phyloP scores from a whole-genome alignment of 768 basidiomycete genomes.

The Rhodocollybia butyracea region DNA sequence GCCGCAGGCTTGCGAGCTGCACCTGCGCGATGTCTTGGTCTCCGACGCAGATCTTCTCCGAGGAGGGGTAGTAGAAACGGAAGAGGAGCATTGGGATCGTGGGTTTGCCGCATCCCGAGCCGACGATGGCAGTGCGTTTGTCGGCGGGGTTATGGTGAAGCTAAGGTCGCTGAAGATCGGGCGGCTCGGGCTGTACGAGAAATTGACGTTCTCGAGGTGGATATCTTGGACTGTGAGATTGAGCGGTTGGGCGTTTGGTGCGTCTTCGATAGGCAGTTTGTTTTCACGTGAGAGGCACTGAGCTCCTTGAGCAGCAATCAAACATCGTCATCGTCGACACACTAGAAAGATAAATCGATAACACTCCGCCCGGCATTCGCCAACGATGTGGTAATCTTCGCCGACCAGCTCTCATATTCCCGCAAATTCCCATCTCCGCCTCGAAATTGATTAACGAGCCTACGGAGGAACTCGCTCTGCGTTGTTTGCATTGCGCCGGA shows the following conservation, averaged over 20 bases:
- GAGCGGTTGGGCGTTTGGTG: constrained; percentile 63
- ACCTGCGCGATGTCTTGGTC: constrained; percentile 81
- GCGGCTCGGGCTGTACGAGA: constrained; percentile 88
- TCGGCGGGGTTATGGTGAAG: constrained; percentile 93
- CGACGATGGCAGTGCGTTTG: constrained; percentile 95
- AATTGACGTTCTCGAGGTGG: constrained; percentile 87
- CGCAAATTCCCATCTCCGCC: constrained; percentile 91
- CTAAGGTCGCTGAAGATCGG: constrained; percentile 87
- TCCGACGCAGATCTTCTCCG: constrained; percentile 83
- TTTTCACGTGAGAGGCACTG: constrained; percentile 89
- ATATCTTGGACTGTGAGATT: constrained; percentile 52
- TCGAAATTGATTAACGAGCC: constrained; percentile 98
- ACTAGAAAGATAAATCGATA: constrained; percentile 91
- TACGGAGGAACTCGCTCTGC: constrained; percentile 89
- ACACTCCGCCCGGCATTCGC: constrained; percentile 97
- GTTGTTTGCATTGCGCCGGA: constrained; percentile 93
- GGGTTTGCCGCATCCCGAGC: constrained; percentile 96
- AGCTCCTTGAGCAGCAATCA: constrained; percentile 92
- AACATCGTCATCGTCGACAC: constrained; percentile 95
- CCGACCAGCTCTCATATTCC: constrained; percentile 85
- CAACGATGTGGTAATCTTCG: constrained; percentile 93
- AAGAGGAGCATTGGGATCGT: constrained; percentile 93
- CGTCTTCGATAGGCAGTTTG: constrained; percentile 73
- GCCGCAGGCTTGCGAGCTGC: constrained; percentile 73
- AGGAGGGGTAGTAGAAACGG: constrained; percentile 86